Evolutionary conservation across 257 asterid species (phyloP).

Genomic region (Hygrophila difformis): DNA sequence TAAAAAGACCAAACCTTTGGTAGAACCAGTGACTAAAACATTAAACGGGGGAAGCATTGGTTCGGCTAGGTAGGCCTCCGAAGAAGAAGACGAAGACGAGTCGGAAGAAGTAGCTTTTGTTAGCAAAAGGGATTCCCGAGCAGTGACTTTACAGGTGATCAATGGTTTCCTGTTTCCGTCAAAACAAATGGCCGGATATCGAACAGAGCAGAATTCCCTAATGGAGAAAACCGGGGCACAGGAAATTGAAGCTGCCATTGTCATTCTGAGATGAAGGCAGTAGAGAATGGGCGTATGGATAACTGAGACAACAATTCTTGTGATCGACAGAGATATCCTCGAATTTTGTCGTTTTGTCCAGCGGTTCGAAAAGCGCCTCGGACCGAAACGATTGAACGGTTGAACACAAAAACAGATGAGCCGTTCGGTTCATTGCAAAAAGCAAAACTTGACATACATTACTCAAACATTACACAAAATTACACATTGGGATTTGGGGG

Average conservation of each 20-base stretch:
- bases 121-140: constrained; percentile 9
- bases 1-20: constrained; percentile 44
- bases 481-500: too few species aligned
- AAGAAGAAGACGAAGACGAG: constrained; percentile 23
- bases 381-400: too few species aligned
- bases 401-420: too few species aligned
- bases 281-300: too few species aligned
- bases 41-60: constrained; percentile 78
- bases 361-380: too few species aligned
- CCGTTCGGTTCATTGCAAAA: too few species aligned
- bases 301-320: too few species aligned
- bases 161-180: constrained; percentile 5
- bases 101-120: constrained; percentile 16
- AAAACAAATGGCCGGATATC: constrained; percentile 12
- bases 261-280: not conserved
- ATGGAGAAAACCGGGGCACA: constrained; percentile 15
- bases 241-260: constrained; percentile 22
- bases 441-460: too few species aligned
- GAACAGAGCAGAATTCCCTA: constrained; percentile 10
- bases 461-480: too few species aligned
- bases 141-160: constrained; percentile 12
- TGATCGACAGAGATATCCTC: too few species aligned
- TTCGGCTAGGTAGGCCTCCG: constrained; percentile 18
- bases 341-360: too few species aligned
- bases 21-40: constrained; percentile 80